phyloP scores from a whole-genome alignment of 2,329 filamentous ascomycete species.

The Tolypocladium pustulatum region DNA sequence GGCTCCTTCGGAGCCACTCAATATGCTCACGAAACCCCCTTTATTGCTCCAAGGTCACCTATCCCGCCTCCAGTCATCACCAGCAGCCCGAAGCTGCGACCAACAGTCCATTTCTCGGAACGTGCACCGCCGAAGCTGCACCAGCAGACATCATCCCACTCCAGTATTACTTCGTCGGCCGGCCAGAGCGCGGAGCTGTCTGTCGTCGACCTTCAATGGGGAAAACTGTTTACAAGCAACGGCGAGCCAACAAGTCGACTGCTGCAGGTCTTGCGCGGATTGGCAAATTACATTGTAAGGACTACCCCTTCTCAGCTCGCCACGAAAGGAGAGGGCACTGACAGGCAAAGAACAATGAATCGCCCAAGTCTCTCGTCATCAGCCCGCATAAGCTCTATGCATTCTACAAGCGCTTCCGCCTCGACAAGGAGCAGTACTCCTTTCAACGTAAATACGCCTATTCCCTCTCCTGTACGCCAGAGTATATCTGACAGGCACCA shows the following conservation, averaged over 20 bases:
- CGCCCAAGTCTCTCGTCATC: slow-evolving; percentile 45
- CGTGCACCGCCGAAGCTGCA: slow-evolving; percentile 15
- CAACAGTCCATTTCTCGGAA: slow-evolving; percentile 20
- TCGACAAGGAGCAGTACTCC: slow-evolving; percentile 56
- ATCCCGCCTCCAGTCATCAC: slow-evolving; percentile 3
- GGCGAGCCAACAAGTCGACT: slow-evolving; percentile 59
- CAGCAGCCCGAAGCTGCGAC: slow-evolving; percentile 8
- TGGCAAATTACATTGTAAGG: slow-evolving; percentile 64
- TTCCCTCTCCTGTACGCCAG: background rate
- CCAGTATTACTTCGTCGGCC: slow-evolving; percentile 3
- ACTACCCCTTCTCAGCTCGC: background rate
- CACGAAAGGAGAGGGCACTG: background rate
- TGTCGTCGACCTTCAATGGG: slow-evolving; percentile 65
- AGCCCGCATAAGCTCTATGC: slow-evolving; percentile 64
- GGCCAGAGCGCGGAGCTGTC: slow-evolving; percentile 7
- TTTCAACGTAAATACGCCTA: slow-evolving; percentile 47
- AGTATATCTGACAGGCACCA: slow-evolving; percentile 14
- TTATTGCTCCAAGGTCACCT: background rate
- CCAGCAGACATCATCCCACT: slow-evolving; percentile 3
- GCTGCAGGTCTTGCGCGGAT: slow-evolving; percentile 59
- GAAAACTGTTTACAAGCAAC: slow-evolving; percentile 57
- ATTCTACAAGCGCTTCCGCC: slow-evolving; percentile 59
- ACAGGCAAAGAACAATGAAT: slow-evolving; percentile 16
- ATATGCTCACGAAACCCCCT: background rate
- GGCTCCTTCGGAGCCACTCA: background rate